Evolutionary conservation across 1,139 yeast genomes (phyloP), one percentile per base, ranked within the genome.

Genomic region (Protomyces inundatus): DNA sequence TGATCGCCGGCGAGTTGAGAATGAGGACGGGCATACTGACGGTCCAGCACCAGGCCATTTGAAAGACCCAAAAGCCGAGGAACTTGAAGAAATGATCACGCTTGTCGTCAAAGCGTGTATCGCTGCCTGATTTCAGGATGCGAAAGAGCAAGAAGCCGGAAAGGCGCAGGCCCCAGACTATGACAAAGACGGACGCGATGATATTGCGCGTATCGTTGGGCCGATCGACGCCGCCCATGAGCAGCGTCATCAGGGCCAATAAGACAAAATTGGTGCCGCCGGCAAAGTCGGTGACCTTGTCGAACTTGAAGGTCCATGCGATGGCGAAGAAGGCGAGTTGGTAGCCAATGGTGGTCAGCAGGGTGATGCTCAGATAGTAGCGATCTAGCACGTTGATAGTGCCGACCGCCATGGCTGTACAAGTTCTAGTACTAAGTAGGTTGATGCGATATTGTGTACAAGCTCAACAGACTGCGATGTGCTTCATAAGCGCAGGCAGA

Each of bases 221-320:
- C 14, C 62, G n/a, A 34, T 58, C 36, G 40, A 51, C 48, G 45
- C 62, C 62, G 35, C 62, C 62, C 34, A 51, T n/a, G 50, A 58
- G 46, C n/a, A 58, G 56, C 45, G 62, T 58, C 50, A 58, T 52
- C 16, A 58, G 56, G 6, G 62, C 62, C 23, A 58, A 16, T 36
- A 52, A 39, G 52, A 58, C 53, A 32, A 58, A 58, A 42, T 58
- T 58, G 56, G 62, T 58, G 30, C 62, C 62, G 34, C 62, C 62
- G n/a, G 62, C 62, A 32, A 58, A 58, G 36, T 58, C 62, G 2
- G 62, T 58, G 32, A 58, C 62, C 45, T 58, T 58, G 53, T 58
- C 62, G 32, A 58, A 58, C 37, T 58, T 58, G 56, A 58, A 58
- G 4, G 62, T 58, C 62, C 62, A 58, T 52, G 62, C 62, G 56